Conservation (phyloP, 768 basidiomycete genomes). For the Mycena vulgaris region DNA sequence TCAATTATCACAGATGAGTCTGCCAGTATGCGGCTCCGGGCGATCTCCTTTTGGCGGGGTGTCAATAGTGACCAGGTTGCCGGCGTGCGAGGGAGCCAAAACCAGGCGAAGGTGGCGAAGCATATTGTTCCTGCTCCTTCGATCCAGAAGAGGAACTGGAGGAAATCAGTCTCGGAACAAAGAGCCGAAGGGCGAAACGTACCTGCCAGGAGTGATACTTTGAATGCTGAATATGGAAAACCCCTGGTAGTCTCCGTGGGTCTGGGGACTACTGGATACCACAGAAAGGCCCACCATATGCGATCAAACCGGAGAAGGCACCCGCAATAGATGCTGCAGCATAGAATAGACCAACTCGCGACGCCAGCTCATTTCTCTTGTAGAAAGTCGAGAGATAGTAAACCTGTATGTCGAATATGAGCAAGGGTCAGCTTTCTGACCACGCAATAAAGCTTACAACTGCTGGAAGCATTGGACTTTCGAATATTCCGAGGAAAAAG, state of each 20-base stretch:
- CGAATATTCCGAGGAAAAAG: slow-evolving; percentile 66
- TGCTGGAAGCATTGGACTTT: slow-evolving; percentile 65
- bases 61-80: slow-evolving; percentile 58
- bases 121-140: slow-evolving; percentile 61
- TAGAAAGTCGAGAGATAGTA: slow-evolving; percentile 70
- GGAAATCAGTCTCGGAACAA: background rate
- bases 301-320: slow-evolving; percentile 66
- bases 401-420: slow-evolving; percentile 48
- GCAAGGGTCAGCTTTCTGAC: background rate
- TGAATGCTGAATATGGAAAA: slow-evolving; percentile 62
- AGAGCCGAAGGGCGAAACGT: background rate
- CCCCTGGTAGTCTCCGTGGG: slow-evolving; percentile 29
- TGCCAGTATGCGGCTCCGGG: slow-evolving; percentile 58
- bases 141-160: slow-evolving; percentile 65
- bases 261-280: too few species aligned
- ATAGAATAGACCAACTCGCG: slow-evolving; percentile 65
- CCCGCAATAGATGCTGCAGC: slow-evolving; percentile 64
- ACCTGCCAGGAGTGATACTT: slow-evolving; percentile 62
- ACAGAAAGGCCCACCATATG: slow-evolving; percentile 52
- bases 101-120: slow-evolving; percentile 62
- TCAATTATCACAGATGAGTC: slow-evolving; percentile 63
- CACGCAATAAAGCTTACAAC: slow-evolving; percentile 47
- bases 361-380: slow-evolving; percentile 66
- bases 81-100: slow-evolving; percentile 63
- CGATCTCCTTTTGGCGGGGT: slow-evolving; percentile 57